phyloP scores from a whole-genome alignment of 23 red algal species.

The Pyropia yezoensis region DNA sequence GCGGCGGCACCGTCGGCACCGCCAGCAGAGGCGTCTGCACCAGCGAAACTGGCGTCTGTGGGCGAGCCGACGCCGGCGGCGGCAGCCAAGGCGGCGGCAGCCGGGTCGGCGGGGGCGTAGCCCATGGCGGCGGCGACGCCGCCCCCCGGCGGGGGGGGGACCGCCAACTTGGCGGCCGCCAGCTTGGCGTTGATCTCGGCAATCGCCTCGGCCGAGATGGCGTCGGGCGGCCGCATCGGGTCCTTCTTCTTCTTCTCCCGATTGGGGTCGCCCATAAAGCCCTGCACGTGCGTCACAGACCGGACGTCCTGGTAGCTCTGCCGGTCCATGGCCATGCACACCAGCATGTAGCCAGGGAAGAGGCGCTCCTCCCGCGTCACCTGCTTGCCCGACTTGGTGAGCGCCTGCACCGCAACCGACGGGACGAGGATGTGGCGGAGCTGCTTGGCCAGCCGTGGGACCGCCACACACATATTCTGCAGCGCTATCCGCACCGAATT shows the following conservation, averaged over 20 bases:
- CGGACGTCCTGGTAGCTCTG: slow-evolving; percentile 45
- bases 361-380: slow-evolving; percentile 56
- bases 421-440: slow-evolving; percentile 48
- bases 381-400: slow-evolving; percentile 52
- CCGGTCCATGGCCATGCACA: slow-evolving; percentile 51
- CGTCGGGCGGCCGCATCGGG: slow-evolving; percentile 45
- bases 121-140: no score
- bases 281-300: slow-evolving; percentile 43
- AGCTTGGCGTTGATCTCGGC: no score
- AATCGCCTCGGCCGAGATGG: slow-evolving; percentile 48
- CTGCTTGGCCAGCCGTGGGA: slow-evolving; percentile 20
- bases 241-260: slow-evolving; percentile 43
- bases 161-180: no score
- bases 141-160: no score
- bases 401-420: slow-evolving; percentile 41
- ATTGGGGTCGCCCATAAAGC: slow-evolving; percentile 70
- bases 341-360: slow-evolving; percentile 70
- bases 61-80: no score
- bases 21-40: no score
- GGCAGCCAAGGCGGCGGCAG: no score
- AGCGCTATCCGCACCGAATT: slow-evolving; percentile 41
- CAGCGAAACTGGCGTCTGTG: no score
- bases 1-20: no score
- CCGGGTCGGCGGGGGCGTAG: no score
- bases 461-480: slow-evolving; percentile 25